Evolutionary conservation across 2,329 filamentous ascomycete species (phyloP), one percentile per base, ranked within the genome.

Genomic region (Dactylellina parvicollis): DNA sequence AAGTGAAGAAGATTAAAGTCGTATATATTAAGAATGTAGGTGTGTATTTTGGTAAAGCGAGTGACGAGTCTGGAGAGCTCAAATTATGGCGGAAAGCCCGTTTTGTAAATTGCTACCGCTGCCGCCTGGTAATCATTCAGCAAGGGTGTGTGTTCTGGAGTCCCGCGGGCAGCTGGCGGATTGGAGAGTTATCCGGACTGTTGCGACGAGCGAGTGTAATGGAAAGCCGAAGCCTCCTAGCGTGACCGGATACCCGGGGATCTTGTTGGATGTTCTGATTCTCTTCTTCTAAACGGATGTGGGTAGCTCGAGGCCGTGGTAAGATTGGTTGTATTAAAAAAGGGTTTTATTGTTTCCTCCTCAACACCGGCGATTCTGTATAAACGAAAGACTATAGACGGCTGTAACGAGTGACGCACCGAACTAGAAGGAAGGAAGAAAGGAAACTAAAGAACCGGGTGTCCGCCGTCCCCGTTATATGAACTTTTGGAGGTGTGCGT

Each of bases 361-460:
- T 71, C 66, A 71, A 71, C 66, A 71, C 57, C 66, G 50, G 57
- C 24, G 57, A 34, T 61, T 62, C 46, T 64, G 66, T 64, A 71
- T 71, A 55, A 71, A 71, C 66, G 66, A 71, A 59, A 71, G 66
- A 71, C 66, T 62, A 56, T 62, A 71, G 64, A 59, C 64, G 66
- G 64, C 66, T 62, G 55, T 62, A 71, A 71, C 66, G 66, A 71
- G 66, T 71, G 66, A 71, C 66, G 66, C 66, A 71, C 66, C 59
- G 52, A 71, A 49, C 66, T 20, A 62, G 60, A 56, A 64, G 52
- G 66, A 71, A 71, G 57, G 40, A 64, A 55, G 52, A 59, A 64
- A 64, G 36, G 62, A 59, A 64, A 36, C 18, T 47, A 56, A 47
- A 56, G 59, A 64, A 64, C 44, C 59, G 66, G 66, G 66, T 57